Evolutionary conservation across 192 early-diverging fungal species (phyloP).

Genomic region (Gamsiella multidivaricata): DNA sequence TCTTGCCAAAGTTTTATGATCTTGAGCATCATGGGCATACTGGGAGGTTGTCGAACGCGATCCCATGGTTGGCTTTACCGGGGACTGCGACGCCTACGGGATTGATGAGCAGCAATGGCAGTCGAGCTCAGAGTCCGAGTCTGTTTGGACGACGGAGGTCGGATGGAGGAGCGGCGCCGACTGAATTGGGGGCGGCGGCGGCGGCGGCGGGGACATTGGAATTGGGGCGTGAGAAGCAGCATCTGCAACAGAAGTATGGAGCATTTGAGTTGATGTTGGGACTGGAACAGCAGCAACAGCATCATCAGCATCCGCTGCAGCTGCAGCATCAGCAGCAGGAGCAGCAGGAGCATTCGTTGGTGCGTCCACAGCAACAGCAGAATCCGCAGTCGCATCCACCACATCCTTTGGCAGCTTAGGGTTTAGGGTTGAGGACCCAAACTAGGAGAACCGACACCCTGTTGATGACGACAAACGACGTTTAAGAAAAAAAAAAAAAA

Average conservation of each 20-base stretch:
- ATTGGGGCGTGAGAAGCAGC: too few species aligned
- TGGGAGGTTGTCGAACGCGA: neutral
- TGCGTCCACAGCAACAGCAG: constrained; percentile 21
- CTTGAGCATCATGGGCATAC: constrained; percentile 5
- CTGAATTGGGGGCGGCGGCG: neutral
- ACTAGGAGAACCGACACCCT: too few species aligned
- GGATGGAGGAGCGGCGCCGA: neutral
- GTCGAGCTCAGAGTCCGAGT: constrained; percentile 5
- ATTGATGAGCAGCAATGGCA: too few species aligned
- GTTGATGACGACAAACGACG: too few species aligned
- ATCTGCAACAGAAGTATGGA: too few species aligned
- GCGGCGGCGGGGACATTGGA: neutral
- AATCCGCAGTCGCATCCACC: constrained; percentile 8
- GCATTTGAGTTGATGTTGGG: too few species aligned
- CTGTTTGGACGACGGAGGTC: constrained; percentile 35
- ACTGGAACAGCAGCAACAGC: too few species aligned
- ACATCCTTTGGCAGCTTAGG: too few species aligned
- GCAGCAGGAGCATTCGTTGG: too few species aligned
- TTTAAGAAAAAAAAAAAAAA: neutral
- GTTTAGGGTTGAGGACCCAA: too few species aligned
- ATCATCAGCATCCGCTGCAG: too few species aligned
- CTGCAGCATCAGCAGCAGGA: too few species aligned
- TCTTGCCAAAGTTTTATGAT: constrained; percentile 39
- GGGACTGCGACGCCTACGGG: constrained; percentile 6
- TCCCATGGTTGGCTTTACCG: constrained; percentile 39